These are phyloP conservation scores for Fraxinus anomala DNA, from an alignment of 257 asterid genomes.

Conservation along the genomic window DNA sequence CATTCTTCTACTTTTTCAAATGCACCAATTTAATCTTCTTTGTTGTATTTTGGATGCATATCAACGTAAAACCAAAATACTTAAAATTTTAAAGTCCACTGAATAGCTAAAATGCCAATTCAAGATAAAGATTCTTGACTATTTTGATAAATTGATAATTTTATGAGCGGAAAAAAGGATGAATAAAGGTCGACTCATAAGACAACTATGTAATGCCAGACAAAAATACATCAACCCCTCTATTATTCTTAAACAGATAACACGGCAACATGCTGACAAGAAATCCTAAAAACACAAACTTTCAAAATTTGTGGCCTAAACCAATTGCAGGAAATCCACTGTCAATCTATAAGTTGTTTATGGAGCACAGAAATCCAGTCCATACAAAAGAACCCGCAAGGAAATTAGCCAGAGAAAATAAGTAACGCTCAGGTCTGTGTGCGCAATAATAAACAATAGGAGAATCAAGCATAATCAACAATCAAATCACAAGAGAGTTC, in stretches of 20 bases:
- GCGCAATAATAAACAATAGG: background rate
- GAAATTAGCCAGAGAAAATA: background rate
- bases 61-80: background rate
- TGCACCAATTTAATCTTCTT: background rate
- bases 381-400: background rate
- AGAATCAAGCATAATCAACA: background rate
- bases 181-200: background rate
- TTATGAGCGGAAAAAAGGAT: background rate
- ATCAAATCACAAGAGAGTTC: background rate
- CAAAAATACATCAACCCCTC: background rate
- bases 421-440: background rate
- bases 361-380: background rate
- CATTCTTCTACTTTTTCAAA: slow-evolving; percentile 3
- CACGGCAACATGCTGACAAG: background rate
- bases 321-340: background rate
- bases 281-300: background rate
- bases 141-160: background rate
- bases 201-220: background rate
- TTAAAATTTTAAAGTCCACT: background rate
- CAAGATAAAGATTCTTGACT: background rate
- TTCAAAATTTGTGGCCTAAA: background rate
- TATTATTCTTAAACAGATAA: background rate
- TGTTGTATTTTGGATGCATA: background rate
- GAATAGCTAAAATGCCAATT: background rate
- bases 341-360: background rate